Evolutionary conservation across 768 basidiomycete genomes (phyloP).

Genomic region (Phlebiopsis gigantea): DNA sequence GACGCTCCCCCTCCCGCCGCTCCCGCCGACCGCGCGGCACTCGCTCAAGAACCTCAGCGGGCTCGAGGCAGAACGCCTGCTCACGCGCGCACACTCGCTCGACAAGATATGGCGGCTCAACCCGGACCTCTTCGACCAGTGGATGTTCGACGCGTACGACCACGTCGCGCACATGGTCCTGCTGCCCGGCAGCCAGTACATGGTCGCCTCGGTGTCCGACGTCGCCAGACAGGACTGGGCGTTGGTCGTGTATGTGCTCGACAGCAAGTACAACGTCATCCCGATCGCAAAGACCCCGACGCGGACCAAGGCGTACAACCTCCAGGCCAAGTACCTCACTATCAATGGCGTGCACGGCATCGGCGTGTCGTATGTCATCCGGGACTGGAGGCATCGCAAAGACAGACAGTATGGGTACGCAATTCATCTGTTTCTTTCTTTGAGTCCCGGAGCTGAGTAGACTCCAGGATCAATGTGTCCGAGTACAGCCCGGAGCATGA

Average conservation of each 20-base stretch:
- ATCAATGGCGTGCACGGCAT: conserved; percentile 42
- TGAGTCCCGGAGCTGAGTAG: too few relatives aligned
- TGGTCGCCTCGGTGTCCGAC: conserved; percentile 12
- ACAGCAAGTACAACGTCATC: conserved; percentile 9
- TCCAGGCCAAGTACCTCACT: conserved; percentile 57
- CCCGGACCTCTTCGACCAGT: conserved; percentile 5
- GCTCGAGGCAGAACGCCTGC: conserved; percentile 49
- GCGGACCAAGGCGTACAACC: conserved; percentile 44
- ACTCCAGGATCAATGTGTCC: conserved; percentile 32
- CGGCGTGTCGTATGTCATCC: conserved; percentile 46
- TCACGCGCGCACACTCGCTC: conserved; percentile 49
- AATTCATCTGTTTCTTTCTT: background rate
- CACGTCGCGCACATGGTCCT: conserved; percentile 10
- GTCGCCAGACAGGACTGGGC: conserved; percentile 5
- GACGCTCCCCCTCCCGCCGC: conserved; percentile 51
- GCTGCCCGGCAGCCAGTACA: conserved; percentile 12
- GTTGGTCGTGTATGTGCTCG: conserved; percentile 8
- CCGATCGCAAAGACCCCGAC: conserved; percentile 26
- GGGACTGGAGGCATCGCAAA: conserved; percentile 22
- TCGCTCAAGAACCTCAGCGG: conserved; percentile 27
- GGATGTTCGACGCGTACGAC: conserved; percentile 11
- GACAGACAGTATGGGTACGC: conserved; percentile 8
- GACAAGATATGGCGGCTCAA: background rate
- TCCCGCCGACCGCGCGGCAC: conserved; percentile 55
- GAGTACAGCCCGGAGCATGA: conserved; percentile 29